Evolutionary conservation across 495 filamentous ascomycete genomes (phyloP), one percentile per base, ranked within the genome.

Genomic region (Recurvomyces mirabilis): DNA sequence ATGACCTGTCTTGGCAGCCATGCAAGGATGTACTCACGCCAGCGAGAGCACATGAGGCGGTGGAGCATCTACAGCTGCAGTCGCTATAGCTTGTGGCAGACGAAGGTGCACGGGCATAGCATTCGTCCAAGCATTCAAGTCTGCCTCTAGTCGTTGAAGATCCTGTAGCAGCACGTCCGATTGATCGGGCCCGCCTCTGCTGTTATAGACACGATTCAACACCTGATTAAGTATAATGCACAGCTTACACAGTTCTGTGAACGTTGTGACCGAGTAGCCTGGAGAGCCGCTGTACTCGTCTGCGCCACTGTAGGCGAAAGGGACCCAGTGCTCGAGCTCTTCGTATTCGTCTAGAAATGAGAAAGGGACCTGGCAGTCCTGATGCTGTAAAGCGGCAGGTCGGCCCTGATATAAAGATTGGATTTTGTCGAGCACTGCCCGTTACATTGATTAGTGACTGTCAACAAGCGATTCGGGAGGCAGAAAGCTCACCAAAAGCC

Each of bases 401-500:
- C 43, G 31, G 28, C 45, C 45, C 47, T 45, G 45, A 32, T 48
- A 48, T 6, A 48, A 14, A n/a, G 19, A 6, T 17, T 46, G 24
- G 22, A 47, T 26, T 21, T 48, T 48, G 40, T 48, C 45, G 7
- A 46, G 10, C 5, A 48, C 45, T 46, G 19, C 6, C 6, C 7
- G 13, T 42, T 6, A 6, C 7, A 7, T n/a, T 13, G 12, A n/a
- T n/a, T n/a, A n/a, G n/a, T n/a, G n/a, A n/a, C n/a, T n/a, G n/a
- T n/a, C n/a, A n/a, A n/a, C n/a, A n/a, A n/a, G n/a, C n/a, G n/a
- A n/a, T n/a, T n/a, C n/a, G n/a, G n/a, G n/a, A n/a, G n/a, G n/a
- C n/a, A n/a, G n/a, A 29, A 7, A 29, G 7, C 49, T 49, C 49
- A 68, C 66, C 48, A 42, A 60, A 68, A 30, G 67, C 63, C 0